phyloP scores from a whole-genome alignment of 345 rosid species.

The Eucalyptus curtisii region DNA sequence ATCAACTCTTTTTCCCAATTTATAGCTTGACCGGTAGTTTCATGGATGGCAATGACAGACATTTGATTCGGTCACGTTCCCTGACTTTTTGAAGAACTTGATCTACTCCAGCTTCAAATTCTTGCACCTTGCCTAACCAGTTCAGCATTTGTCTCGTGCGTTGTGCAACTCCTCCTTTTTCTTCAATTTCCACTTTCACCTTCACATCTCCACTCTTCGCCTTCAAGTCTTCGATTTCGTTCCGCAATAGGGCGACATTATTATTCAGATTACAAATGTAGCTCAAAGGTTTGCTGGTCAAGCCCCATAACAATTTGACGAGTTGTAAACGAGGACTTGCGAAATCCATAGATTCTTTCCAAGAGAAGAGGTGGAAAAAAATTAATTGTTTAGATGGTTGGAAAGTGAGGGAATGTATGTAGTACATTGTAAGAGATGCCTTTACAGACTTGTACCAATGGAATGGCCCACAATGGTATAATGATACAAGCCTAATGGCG shows the following conservation, averaged over 20 bases:
- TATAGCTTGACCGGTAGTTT: background rate
- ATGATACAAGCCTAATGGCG: too few species aligned
- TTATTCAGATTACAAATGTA: background rate
- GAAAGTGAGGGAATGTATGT: background rate
- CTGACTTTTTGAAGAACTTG: background rate
- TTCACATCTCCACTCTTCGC: background rate
- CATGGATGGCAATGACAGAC: background rate
- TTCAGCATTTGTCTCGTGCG: background rate
- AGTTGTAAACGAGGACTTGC: background rate
- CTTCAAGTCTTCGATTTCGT: background rate
- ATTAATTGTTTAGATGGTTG: background rate
- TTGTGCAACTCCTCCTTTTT: background rate
- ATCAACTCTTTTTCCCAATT: background rate
- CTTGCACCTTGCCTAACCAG: background rate
- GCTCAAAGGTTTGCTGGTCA: background rate
- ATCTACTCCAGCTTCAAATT: background rate
- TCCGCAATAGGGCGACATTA: background rate
- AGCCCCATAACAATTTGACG: background rate
- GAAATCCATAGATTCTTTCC: background rate
- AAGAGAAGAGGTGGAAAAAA: background rate
- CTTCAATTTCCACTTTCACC: background rate
- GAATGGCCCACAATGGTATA: background rate
- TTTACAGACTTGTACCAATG: background rate
- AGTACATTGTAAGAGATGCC: background rate
- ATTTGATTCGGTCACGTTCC: background rate